These are phyloP conservation scores for Vitis rupestris DNA, from an alignment of 164 flowering plant genomes.

Conservation along the genomic window DNA sequence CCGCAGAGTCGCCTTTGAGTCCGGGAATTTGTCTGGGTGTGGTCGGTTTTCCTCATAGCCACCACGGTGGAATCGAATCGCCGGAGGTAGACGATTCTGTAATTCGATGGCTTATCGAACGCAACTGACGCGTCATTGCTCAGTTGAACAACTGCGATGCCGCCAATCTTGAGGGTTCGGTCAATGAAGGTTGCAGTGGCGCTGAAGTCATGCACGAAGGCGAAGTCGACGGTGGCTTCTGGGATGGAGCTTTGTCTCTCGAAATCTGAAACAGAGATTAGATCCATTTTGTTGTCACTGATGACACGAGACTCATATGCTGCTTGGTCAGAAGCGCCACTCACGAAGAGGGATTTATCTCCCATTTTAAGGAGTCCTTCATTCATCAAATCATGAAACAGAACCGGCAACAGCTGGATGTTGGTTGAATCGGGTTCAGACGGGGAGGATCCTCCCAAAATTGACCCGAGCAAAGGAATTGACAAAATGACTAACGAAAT, in stretches of 20 bases:
- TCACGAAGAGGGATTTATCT: conserved; percentile 37
- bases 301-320: conserved; percentile 9
- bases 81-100: conserved; percentile 54
- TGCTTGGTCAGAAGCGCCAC: not conserved
- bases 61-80: conserved; percentile 38
- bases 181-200: conserved; percentile 32
- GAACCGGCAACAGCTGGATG: conserved; percentile 15
- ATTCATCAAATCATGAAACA: conserved; percentile 51
- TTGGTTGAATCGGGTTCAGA: conserved; percentile 3
- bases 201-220: conserved; percentile 18
- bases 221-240: conserved; percentile 39
- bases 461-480: conserved; percentile 37
- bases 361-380: conserved; percentile 50
- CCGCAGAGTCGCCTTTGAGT: conserved; percentile 29
- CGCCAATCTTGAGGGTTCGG: conserved; percentile 46
- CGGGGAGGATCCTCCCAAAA: conserved; percentile 4
- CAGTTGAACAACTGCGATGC: conserved; percentile 42
- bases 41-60: conserved; percentile 46
- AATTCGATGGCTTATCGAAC: conserved; percentile 38
- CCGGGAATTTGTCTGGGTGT: not conserved
- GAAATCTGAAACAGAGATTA: conserved; percentile 26
- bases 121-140: conserved; percentile 14
- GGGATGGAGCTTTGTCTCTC: conserved; percentile 29
- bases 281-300: conserved; percentile 22
- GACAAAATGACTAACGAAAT: conserved; percentile 43